These are phyloP conservation scores for Blastobotrys proliferans DNA, from an alignment of 1,139 yeast genomes.

Conservation along the genomic window DNA sequence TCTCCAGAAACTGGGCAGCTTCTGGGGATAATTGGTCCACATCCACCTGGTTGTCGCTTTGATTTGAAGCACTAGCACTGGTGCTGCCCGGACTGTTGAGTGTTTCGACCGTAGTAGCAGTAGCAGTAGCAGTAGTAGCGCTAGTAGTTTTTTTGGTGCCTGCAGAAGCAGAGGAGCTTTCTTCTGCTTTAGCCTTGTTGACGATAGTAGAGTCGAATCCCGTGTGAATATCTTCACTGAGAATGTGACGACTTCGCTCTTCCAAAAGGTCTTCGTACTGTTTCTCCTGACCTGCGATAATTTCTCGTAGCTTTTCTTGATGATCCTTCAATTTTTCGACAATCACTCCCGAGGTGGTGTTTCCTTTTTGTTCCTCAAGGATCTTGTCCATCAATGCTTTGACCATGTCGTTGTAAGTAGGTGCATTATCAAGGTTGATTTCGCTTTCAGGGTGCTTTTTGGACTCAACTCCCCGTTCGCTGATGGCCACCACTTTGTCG, in stretches of 20 bases:
- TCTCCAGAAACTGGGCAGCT: conserved; percentile 60
- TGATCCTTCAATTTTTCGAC: conserved; percentile 33
- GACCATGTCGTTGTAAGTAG: conserved; percentile 88
- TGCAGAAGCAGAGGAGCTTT: conserved; percentile 14
- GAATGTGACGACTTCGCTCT: conserved; percentile 71
- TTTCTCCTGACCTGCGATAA: conserved; percentile 54
- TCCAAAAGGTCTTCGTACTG: conserved; percentile 64
- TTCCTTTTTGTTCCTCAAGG: conserved; percentile 44
- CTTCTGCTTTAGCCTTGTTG: conserved; percentile 47
- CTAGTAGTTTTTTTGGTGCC: conserved; percentile 15
- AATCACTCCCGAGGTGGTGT: no score
- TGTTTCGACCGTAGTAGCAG: conserved; percentile 36
- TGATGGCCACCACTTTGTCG: conserved; percentile 31
- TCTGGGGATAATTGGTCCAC: conserved; percentile 46
- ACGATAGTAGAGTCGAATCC: conserved; percentile 86
- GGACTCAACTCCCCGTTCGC: conserved; percentile 26
- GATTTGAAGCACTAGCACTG: conserved; percentile 7
- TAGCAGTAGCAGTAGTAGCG: conserved; percentile 8
- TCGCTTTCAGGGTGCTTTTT: conserved; percentile 41
- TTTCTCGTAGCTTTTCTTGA: conserved; percentile 32
- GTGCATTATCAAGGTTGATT: conserved; percentile 54
- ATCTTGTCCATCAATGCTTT: conserved; percentile 76
- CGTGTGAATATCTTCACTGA: conserved; percentile 89
- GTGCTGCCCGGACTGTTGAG: conserved; percentile 26
- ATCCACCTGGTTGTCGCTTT: not conserved